phyloP scores from a whole-genome alignment of 2,329 filamentous ascomycete genomes.

The Tolypocladium nubicola region DNA sequence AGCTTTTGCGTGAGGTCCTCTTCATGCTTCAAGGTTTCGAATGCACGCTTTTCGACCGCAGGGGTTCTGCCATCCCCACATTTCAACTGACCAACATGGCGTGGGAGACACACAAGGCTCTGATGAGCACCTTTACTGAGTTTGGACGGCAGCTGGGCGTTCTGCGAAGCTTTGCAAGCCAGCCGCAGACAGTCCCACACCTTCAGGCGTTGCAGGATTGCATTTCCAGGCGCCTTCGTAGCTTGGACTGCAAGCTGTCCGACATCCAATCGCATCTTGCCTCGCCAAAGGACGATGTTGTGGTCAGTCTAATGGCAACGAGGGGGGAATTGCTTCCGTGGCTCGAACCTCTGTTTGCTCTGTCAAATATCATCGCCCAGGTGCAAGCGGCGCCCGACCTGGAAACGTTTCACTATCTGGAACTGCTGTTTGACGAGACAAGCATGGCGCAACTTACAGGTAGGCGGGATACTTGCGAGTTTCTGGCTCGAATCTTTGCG shows the following conservation, averaged over 20 bases:
- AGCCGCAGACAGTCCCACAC: constrained; percentile 40
- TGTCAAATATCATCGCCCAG: constrained; percentile 52
- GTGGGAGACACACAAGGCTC: constrained; percentile 37
- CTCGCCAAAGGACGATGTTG: constrained; percentile 35
- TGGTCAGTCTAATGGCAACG: constrained; percentile 58
- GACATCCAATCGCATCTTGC: constrained; percentile 51
- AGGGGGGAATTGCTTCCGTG: constrained; percentile 43
- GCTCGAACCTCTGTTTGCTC: constrained; percentile 43
- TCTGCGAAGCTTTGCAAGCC: constrained; percentile 32
- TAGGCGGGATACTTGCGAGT: constrained; percentile 48
- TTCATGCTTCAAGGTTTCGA: constrained; percentile 77
- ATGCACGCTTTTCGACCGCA: constrained; percentile 55
- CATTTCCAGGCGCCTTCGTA: constrained; percentile 42
- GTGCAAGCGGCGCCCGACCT: constrained; percentile 37
- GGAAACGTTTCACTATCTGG: constrained; percentile 62
- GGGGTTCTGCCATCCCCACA: constrained; percentile 25
- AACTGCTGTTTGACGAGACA: constrained; percentile 63
- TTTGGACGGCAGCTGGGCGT: constrained; percentile 33
- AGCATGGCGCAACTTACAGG: constrained; percentile 61
- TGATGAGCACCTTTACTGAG: constrained; percentile 36
- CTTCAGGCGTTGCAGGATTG: constrained; percentile 63
- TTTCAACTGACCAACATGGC: constrained; percentile 39
- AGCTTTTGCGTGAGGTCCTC: constrained; percentile 64
- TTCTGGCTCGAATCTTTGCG: constrained; percentile 62
- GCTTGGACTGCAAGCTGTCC: constrained; percentile 50